Evolutionary conservation across 192 early-diverging fungal species (phyloP).

Genomic region (Backusella parvicylindrica): DNA sequence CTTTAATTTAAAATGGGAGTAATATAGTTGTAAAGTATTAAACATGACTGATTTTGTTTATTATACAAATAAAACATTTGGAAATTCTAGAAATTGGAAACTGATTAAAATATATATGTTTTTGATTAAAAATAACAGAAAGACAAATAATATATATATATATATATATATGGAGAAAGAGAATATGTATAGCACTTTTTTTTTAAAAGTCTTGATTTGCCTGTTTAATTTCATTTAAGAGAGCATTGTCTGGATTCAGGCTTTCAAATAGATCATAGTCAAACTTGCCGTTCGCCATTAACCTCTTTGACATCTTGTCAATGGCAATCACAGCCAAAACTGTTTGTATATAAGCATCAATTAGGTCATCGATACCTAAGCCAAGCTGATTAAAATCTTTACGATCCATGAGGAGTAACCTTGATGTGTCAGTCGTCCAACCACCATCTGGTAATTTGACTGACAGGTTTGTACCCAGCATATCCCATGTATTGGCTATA

Average conservation of each 20-base stretch:
- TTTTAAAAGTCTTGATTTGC: conserved; percentile 35
- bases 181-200: conserved; percentile 48
- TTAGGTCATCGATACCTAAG: conserved; percentile 80
- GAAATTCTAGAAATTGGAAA: not conserved
- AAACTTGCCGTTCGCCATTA: conserved; percentile 51
- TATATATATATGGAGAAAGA: conserved; percentile 98
- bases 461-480: conserved; percentile 86
- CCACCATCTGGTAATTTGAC: conserved; percentile 71
- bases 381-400: conserved; percentile 89
- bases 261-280: conserved; percentile 55
- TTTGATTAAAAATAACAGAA: not conserved
- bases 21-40: not conserved
- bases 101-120: too few relatives aligned
- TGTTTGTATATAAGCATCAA: conserved; percentile 88
- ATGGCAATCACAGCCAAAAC: conserved; percentile 82
- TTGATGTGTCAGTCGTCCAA: conserved; percentile 82
- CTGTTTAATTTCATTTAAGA: conserved; percentile 50
- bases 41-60: not conserved
- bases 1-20: not conserved
- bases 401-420: conserved; percentile 84
- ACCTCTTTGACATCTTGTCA: conserved; percentile 67
- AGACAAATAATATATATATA: too few relatives aligned
- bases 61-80: not conserved
- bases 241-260: conserved; percentile 58
- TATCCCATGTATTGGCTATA: conserved; percentile 78